Percentiles rank a stretch among this genome's conserved stretches.
phyloP scores from a whole-genome alignment of 441 rosid genomes.

The Hura crepitans region DNA sequence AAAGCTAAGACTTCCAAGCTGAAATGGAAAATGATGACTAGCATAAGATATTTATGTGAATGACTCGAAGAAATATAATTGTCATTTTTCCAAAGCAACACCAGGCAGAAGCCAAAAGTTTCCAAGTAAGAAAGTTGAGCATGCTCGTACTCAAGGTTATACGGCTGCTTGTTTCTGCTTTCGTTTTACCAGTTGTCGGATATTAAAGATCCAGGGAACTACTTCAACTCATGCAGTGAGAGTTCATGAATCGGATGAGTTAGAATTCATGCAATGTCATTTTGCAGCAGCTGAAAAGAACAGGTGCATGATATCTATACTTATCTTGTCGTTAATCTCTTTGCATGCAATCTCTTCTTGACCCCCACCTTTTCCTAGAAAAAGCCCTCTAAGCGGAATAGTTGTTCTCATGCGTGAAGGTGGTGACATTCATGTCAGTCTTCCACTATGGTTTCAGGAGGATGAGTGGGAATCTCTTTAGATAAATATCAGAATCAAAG shows the following conservation, averaged over 20 bases:
- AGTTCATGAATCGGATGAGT: conserved; percentile 12
- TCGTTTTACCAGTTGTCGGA: not conserved
- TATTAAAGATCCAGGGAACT: not conserved
- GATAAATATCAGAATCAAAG: not conserved
- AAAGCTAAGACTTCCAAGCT: not conserved
- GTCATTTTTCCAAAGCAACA: not conserved
- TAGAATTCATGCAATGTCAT: not conserved
- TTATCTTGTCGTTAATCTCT: not conserved
- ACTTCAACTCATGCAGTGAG: not conserved
- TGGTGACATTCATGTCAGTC: conserved; percentile 13
- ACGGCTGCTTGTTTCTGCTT: not conserved
- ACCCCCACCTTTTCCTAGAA: not conserved
- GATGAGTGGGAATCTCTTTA: conserved; percentile 26
- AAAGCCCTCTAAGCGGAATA: not conserved
- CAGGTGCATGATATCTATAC: not conserved
- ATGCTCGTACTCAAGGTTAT: not conserved
- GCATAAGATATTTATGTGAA: not conserved
- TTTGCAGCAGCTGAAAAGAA: conserved; percentile 5
- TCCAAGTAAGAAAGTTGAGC: not conserved
- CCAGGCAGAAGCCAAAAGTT: not conserved
- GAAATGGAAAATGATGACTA: not conserved
- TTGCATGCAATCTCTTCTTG: not conserved
- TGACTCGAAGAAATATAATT: not conserved
- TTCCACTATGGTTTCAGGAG: conserved; percentile 11
- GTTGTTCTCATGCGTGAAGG: not conserved